Conservation (phyloP, 345 rosid genomes). For the Dovyalis caffra region DNA sequence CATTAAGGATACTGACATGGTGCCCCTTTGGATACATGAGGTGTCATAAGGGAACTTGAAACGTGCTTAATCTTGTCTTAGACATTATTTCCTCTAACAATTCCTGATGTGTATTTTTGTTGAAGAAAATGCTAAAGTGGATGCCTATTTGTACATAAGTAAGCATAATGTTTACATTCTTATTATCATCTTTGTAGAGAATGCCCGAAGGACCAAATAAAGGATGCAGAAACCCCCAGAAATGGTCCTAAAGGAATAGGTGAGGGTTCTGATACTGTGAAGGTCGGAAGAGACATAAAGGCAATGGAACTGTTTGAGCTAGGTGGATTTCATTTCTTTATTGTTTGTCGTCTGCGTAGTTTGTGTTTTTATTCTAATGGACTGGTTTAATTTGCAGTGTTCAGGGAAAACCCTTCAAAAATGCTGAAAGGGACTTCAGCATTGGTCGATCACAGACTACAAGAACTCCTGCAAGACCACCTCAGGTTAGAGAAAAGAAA, state of each 20-base stretch:
- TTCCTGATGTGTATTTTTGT: background rate
- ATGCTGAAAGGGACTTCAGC: constrained; percentile 98
- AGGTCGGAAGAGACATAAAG: constrained; percentile 63
- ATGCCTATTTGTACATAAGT: too few relatives aligned
- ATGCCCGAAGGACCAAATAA: constrained; percentile 76
- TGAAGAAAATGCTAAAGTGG: too few relatives aligned
- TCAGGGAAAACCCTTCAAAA: constrained; percentile 67
- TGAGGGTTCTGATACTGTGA: constrained; percentile 73
- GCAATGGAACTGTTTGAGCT: constrained; percentile 62
- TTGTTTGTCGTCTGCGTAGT: constrained; percentile 13
- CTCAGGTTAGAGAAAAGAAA: constrained; percentile 83
- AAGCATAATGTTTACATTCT: constrained; percentile 16
- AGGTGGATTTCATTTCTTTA: constrained; percentile 54
- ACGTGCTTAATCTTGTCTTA: background rate
- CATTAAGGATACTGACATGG: background rate
- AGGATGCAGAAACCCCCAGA: constrained; percentile 58
- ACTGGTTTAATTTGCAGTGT: constrained; percentile 38
- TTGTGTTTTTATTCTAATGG: constrained; percentile 25
- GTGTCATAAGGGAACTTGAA: constrained; percentile 9
- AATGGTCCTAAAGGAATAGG: constrained; percentile 43
- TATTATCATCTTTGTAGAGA: constrained; percentile 55
- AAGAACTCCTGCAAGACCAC: constrained; percentile 75
- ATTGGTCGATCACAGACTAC: constrained; percentile 71
- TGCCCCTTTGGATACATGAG: too few relatives aligned
- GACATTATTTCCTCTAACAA: constrained; percentile 3